Base-by-base conservation (phyloP, 768 basidiomycete genomes). In the Suillus discolor region DNA sequence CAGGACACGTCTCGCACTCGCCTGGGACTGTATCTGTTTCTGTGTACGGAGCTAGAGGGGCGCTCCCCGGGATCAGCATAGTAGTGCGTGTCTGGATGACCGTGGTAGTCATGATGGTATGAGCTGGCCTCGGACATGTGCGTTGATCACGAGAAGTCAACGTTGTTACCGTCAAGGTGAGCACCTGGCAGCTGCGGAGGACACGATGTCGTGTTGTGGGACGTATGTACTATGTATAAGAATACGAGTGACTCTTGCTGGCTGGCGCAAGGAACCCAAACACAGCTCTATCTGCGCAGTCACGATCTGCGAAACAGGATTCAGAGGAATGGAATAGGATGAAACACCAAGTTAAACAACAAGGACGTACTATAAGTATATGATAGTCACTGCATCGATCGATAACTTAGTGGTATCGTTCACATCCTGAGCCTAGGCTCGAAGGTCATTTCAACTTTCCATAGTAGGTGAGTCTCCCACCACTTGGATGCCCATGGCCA, bases 71-170 rank as follows among this genome's bases (percentile, higher is more conserved):
- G 59, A 60, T 60, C 59, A 1, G 39, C 25, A 18, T 60, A 60
- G 41, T 60, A 60, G 41, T 20, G 59, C 6, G 59, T 7, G 25
- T 42, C 41, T 28, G 18, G 59, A 42, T 41, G 59, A 28, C 18
- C 18, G 28, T 18, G 41, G 25, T 60, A 60, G 59, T 60, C 41
- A 20, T 28, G 59, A 42, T 42, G 59, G 28, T 60, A 60, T 28
- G 57, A 60, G 12, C 59, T 60, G 41, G 59, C 41, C 12, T 42
- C 59, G 41, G 59, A 60, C 59, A 60, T 60, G 23, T 60, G 59
- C 25, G 18, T n/a, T 42, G 41, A 60, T 60, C 42, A 20, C 41
- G 11, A 41, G 57, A 59, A 38, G 39, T 59, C 57, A 25, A 59
- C 57, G 59, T 20, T 60, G 41, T 42, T 41, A 31, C 12, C 31